Conservation (phyloP, 306 rosid genomes). For the Acacia acuminata region DNA sequence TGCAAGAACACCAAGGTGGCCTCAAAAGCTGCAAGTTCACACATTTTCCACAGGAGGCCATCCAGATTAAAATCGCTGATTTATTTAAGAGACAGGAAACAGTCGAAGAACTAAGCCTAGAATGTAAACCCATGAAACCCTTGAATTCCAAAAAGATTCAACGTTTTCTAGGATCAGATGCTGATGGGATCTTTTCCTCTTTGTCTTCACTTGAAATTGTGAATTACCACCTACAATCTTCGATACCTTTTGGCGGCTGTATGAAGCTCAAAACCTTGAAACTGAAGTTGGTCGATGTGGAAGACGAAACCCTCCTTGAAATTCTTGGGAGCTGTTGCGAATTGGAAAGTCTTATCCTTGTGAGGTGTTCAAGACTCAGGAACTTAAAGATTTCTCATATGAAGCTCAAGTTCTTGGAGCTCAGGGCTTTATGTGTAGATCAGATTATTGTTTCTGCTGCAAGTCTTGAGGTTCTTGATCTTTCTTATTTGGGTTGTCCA, state of each 20-base stretch:
- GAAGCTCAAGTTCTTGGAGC: conserved; percentile 17
- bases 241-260: conserved; percentile 6
- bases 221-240: neutral
- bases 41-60: neutral
- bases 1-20: neutral
- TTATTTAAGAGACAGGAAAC: neutral
- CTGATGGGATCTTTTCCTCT: neutral
- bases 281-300: neutral
- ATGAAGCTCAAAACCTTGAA: conserved; percentile 1
- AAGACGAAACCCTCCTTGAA: neutral
- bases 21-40: neutral
- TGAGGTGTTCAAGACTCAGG: neutral
- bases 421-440: neutral
- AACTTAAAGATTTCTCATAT: neutral
- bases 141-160: too few species aligned
- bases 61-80: neutral
- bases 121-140: neutral
- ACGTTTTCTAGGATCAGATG: too few species aligned
- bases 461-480: neutral
- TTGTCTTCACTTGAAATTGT: conserved; percentile 20
- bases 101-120: neutral
- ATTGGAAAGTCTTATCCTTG: conserved; percentile 17
- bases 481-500: conserved; percentile 16
- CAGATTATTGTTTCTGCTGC: conserved; percentile 15
- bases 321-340: neutral